Base-by-base conservation (phyloP, 1,284 basidiomycete genomes). In the Vanrija pseudolonga region DNA sequence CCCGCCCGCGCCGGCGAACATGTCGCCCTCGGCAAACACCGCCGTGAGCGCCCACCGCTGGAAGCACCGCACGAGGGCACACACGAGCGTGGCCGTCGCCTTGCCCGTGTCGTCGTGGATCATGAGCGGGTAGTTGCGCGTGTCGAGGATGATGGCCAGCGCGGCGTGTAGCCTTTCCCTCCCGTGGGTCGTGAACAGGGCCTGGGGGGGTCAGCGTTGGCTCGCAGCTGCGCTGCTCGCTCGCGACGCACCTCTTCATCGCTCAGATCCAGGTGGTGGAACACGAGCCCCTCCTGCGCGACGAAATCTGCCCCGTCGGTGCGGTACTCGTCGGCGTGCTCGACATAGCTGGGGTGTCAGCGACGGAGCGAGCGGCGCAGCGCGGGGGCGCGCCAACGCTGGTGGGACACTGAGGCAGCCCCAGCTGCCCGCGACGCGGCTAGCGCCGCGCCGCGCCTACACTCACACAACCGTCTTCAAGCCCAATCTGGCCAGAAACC, bases 21-120 rank as follows among this genome's bases (percentile, higher is more conserved):
- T 69, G 56, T 74, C 72, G 0, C 68, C 70, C 52, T 74, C 72
- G 2, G 68, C 68, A 56, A 63, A 74, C 4, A 69, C 58, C 19
- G 70, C 67, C 2, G 70, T 71, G 53, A 74, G 59, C 40, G 65
- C 68, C 73, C 73, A 74, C 6, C 64, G 59, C 47, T 74, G 68
- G 42, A 73, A 63, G 24, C 68, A 57, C 19, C 73, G 62, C 14
- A 73, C 60, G 18, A 74, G 58, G 9, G 68, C 63, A 38, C 68
- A 69, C 4, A 74, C 41, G 15, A 74, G 57, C 6, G 69, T 70
- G 11, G 60, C 61, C 12, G 64, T 66, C 11, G 66, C 67, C 53
- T 74, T 74, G 38, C 73, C 73, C n/a, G 63, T 68, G 61, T 74
- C 71, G 54, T 74, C 73, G 53, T 74, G 73, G 14, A 74, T 62